Evolutionary conservation across 805 yeast genomes (phyloP), one percentile per base, ranked within the genome.

Genomic region (Nakazawaea molendinolei): DNA sequence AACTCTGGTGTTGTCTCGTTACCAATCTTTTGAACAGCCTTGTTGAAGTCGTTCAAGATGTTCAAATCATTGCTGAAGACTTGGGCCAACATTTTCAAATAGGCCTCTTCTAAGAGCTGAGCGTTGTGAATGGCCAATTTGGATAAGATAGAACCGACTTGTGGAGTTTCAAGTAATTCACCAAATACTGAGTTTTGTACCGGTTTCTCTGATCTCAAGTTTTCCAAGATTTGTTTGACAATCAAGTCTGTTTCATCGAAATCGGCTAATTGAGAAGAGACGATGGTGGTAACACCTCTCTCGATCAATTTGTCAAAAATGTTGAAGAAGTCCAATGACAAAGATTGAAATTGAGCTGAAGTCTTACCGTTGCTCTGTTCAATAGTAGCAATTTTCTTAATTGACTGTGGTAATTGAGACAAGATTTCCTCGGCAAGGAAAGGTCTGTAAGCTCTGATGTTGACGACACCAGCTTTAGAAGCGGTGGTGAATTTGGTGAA

Each of bases 271-370:
- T 77, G 82, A 51, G 73, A 65, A 15, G 80, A 67, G 33, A 82
- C 71, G 13, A 87, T 61, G 15, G 74, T 60, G 49, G 71, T 70
- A 45, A 76, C 63, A 47, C 65, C 57, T 55, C 66, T 58, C 51
- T 65, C 55, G 45, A 60, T 55, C 43, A 82, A 53, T 33, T 61
- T 41, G 47, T 65, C 53, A 58, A 71, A 63, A 34, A 75, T 74
- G 34, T 76, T 70, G 55, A 87, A 74, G 46, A 86, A 74, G 51
- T 87, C 95, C 45, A 87, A 70, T 46, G 82, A 65, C 28, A 87
- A 64, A 3, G 58, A 42, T 45, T 56, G 61, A 35, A 60, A 56
- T 32, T 61, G 53, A 23, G 57, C 40, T 35, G 27, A 58, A 35
- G 36, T 56, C 39, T 32, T 39, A 33, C 33, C 40, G 69, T 58